Base-by-base conservation (phyloP, 2,329 filamentous ascomycete genomes). In the Fusarium ramigenum region DNA sequence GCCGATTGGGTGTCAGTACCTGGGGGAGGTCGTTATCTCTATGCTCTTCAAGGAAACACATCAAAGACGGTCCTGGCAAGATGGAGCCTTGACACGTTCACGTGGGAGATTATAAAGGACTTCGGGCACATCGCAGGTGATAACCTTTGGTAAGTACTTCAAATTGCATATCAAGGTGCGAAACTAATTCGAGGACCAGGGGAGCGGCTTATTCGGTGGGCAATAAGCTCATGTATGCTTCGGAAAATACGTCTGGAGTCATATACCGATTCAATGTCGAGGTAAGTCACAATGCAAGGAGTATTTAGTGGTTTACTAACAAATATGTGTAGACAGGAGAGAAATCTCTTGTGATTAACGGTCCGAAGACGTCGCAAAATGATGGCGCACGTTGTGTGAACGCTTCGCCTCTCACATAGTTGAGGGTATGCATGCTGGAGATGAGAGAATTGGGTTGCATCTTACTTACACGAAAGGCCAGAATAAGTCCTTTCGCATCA, bases 311-410 rank as follows among this genome's bases (percentile, higher is more conserved):
- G 12, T 5, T 34, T 50, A 10, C 47, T 50, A 19, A 50, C n/a
- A 2, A 2, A 15, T 1, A 1, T 23, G 2, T 23, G 34, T 23
- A 50, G 16, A 68, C 65, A 5, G 64, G 43, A 18, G 37, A 15
- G 5, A 63, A 69, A 2, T 37, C 56, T 2, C 32, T 68, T 9
- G 49, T 68, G 0, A 43, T 69, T 12, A 58, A 68, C 4, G 65
- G 65, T 19, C 65, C 65, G 9, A 69, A 53, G 21, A 63, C 65
- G 7, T 62, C 63, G 0, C 49, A 49, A 11, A 68, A 68, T 10
- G 66, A 69, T 30, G 66, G 66, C 10, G 64, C 66, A 5, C 66
- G 66, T 19, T 69, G 66, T 30, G 60, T 69, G 11, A 69, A 69
- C 12, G 66, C 66, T 36, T 47, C 66, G 1, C 56, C 66, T n/a